Percentiles rank a stretch among this genome's conserved stretches.
phyloP scores from a whole-genome alignment of 352 stramenopile genomes.

The Blastocystis sp. region DNA sequence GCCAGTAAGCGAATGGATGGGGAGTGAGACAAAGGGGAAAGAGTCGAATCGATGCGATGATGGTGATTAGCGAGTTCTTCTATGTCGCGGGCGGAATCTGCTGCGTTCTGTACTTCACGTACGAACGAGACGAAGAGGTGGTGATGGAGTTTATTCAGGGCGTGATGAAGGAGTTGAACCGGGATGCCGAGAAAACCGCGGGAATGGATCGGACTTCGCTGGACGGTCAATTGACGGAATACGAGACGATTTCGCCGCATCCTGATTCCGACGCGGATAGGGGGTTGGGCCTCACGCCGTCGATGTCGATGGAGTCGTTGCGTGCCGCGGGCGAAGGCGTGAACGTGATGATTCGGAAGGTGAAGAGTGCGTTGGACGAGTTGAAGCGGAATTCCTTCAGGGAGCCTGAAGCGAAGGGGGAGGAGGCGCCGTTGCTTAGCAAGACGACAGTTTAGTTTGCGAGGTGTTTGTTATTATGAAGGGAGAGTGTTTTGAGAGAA shows the following conservation, averaged over 20 bases:
- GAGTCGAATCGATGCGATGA: conserved; percentile 36
- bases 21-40: not conserved
- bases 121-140: conserved; percentile 21
- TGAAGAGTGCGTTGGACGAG: conserved; percentile 41
- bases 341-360: conserved; percentile 8
- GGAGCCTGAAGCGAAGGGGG: not conserved
- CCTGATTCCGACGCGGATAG: not conserved
- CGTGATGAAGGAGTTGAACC: conserved; percentile 11
- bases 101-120: conserved; percentile 45
- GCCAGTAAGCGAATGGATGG: not conserved
- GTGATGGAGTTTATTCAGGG: conserved; percentile 14
- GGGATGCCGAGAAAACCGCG: not conserved
- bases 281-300: not conserved
- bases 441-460: conserved; percentile 31
- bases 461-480: conserved; percentile 10
- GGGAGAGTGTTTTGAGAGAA: not conserved
- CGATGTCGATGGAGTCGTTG: conserved; percentile 39
- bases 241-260: conserved; percentile 35
- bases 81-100: conserved; percentile 50
- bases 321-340: conserved; percentile 26
- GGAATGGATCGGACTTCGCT: not conserved
- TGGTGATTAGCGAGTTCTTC: conserved; percentile 59
- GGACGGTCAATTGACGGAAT: not conserved
- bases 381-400: conserved; percentile 17
- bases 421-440: conserved; percentile 28